Evolutionary conservation across 2,329 filamentous ascomycete genomes (phyloP).

Genomic region (Aspergillus sp.): DNA sequence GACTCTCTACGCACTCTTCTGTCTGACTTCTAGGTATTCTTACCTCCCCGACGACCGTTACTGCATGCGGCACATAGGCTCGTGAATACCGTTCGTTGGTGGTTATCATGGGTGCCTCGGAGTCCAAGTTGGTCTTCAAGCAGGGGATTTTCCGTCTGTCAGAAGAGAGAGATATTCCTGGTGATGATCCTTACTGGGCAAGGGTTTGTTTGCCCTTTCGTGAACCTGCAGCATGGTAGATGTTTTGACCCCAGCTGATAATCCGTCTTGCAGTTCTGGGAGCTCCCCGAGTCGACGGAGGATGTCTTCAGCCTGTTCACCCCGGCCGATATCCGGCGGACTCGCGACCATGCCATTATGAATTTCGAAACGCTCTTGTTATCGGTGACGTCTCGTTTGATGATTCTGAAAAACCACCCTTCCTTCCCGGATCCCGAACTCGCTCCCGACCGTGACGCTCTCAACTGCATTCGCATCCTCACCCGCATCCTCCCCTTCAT

Average conservation of each 20-base stretch:
- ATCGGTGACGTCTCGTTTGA: slow-evolving; percentile 78
- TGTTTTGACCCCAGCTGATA: slow-evolving; percentile 20
- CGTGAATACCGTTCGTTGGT: slow-evolving; percentile 25
- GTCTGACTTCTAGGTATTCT: background rate
- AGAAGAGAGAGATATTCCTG: slow-evolving; percentile 83
- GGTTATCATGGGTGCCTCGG: slow-evolving; percentile 83
- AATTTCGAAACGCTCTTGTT: slow-evolving; percentile 89
- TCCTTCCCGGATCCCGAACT: slow-evolving; percentile 86
- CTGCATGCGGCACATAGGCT: slow-evolving; percentile 27
- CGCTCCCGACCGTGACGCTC: slow-evolving; percentile 78
- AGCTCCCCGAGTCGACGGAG: slow-evolving; percentile 90
- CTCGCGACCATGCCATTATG: slow-evolving; percentile 77
- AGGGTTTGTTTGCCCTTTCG: slow-evolving; percentile 60
- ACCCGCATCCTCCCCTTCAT: slow-evolving; percentile 87
- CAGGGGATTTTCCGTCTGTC: slow-evolving; percentile 95
- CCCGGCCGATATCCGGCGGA: slow-evolving; percentile 80
- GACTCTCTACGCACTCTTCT: background rate
- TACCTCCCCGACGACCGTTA: background rate
- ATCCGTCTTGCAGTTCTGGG: slow-evolving; percentile 74
- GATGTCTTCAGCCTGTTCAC: slow-evolving; percentile 97
- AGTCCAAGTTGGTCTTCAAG: slow-evolving; percentile 98
- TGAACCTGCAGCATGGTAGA: background rate
- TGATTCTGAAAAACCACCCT: slow-evolving; percentile 79
- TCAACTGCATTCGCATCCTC: slow-evolving; percentile 91
- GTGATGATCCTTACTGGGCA: slow-evolving; percentile 90